Percentiles rank a stretch among this genome's conserved stretches.
Evolutionary conservation across 108 stramenopile species (phyloP).

Genomic region (Ochromonas danica): DNA sequence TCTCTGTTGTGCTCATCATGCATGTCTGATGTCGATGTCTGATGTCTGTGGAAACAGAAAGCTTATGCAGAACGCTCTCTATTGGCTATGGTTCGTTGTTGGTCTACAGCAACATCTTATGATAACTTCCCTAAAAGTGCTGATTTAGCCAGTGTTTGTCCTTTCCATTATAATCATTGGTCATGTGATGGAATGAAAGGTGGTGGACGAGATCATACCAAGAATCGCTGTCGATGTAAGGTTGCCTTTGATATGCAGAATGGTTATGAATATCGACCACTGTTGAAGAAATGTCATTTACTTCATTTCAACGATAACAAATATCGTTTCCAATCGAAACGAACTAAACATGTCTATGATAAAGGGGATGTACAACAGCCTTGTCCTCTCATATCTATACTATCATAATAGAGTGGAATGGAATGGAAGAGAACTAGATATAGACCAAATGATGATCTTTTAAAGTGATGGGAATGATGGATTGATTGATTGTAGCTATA

Average conservation of each 20-base stretch:
- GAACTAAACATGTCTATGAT: constrained; percentile 10
- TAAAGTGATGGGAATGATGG: too few relatives aligned
- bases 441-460: too few relatives aligned
- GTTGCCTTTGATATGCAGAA: constrained; percentile 18
- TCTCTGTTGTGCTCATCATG: background rate
- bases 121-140: constrained; percentile 27
- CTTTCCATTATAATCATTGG: constrained; percentile 28
- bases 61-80: background rate
- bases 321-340: constrained; percentile 19
- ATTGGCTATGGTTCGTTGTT: background rate
- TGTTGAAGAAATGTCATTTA: background rate
- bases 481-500: too few relatives aligned
- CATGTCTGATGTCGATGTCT: background rate
- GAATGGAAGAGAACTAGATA: too few relatives aligned
- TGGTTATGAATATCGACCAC: background rate
- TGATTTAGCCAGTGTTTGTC: constrained; percentile 12
- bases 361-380: constrained; percentile 27
- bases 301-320: constrained; percentile 25
- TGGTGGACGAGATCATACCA: constrained; percentile 10
- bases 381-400: too few relatives aligned
- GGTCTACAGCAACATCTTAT: constrained; percentile 6
- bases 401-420: too few relatives aligned
- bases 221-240: constrained; percentile 7
- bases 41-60: constrained; percentile 4
- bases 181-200: constrained; percentile 22